A percentile compares a stretch with the other conserved stretches of the same genome.
Evolutionary conservation across 495 filamentous ascomycete genomes (phyloP).

Genomic region (Hypoxylon fragiforme): DNA sequence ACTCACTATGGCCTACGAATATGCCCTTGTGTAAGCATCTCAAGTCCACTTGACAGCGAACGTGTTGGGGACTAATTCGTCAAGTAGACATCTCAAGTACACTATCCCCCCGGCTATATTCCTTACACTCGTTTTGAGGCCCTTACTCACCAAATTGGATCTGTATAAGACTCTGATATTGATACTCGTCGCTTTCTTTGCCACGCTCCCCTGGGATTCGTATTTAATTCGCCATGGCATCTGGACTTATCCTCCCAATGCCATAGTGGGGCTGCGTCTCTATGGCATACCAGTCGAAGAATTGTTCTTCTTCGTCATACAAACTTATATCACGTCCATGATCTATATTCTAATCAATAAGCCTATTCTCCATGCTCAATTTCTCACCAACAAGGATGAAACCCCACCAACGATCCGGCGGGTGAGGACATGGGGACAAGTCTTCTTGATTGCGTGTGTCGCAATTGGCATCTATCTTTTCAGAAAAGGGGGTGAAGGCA

Average conservation of each 20-base stretch:
- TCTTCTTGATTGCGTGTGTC: slow-evolving; percentile 44
- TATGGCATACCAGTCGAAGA: slow-evolving; percentile 67
- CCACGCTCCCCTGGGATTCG: slow-evolving; percentile 72
- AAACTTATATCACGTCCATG: slow-evolving; percentile 70
- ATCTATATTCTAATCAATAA: slow-evolving; percentile 67
- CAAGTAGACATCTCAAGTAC: slow-evolving; percentile 64
- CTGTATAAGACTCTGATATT: slow-evolving; percentile 61
- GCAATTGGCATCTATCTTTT: slow-evolving; percentile 46
- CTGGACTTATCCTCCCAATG: slow-evolving; percentile 69
- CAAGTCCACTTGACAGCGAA: neutral
- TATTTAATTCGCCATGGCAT: slow-evolving; percentile 64
- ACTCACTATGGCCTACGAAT: slow-evolving; percentile 63
- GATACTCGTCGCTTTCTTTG: slow-evolving; percentile 58
- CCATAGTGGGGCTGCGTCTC: slow-evolving; percentile 59
- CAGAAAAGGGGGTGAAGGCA: slow-evolving; percentile 46
- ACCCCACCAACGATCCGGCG: slow-evolving; percentile 8
- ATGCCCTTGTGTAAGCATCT: slow-evolving; percentile 64
- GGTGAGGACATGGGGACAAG: slow-evolving; percentile 43
- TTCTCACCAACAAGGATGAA: slow-evolving; percentile 47
- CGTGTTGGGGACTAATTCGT: slow-evolving; percentile 1
- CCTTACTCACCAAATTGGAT: slow-evolving; percentile 60
- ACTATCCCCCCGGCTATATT: slow-evolving; percentile 63
- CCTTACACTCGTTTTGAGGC: slow-evolving; percentile 60
- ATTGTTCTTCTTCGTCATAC: slow-evolving; percentile 74
- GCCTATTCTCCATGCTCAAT: slow-evolving; percentile 59